Evolutionary conservation across 176 grass and related monocot genomes (phyloP), one percentile per base, ranked within the genome.

Genomic region (Avena insularis): DNA sequence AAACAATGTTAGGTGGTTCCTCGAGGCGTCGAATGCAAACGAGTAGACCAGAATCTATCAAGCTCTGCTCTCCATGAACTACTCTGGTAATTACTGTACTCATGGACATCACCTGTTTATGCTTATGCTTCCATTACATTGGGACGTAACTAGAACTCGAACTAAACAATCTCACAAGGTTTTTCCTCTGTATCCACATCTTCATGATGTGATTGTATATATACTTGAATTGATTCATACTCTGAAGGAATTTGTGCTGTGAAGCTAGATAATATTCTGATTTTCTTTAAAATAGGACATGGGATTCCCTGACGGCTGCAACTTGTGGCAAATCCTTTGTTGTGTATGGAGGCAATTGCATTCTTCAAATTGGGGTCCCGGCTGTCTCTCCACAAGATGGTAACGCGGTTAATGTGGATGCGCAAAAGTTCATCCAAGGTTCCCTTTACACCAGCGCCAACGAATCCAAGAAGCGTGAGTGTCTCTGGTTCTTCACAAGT

Each of bases 251-350:
- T 87, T 81, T 38, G 1, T 71, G 13, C 77, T 76, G 23, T 86
- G 50, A 81, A 54, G 77, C 20, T 82, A 56, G 35, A 20, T 50
- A 20, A 23, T 9, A 66, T 3, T 53, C 68, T 43, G 40, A 45
- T 59, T 87, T 74, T 75, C 31, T 90, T 74, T 70, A 73, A 56
- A 82, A 83, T 76, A 98, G 95, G 95, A 43, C 88, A 85, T 98
- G 95, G 93, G 88, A 95, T 56, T 98, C 93, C 65, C 50, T 98
- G 82, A 89, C 90, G 75, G 68, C 78, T 68, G 84, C 88, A 40
- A 95, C 93, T 25, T 95, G 96, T 80, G 94, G 96, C 95, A 95
- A 92, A 83, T 98, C 96, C 40, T 89, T 98, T 89, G 83, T 96
- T 65, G 88, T 98, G 62, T 93, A 92, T 81, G 96, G 90, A 90